These are phyloP conservation scores for Botryotinia calthae DNA, from an alignment of 2,329 filamentous ascomycete species.

Conservation along the genomic window DNA sequence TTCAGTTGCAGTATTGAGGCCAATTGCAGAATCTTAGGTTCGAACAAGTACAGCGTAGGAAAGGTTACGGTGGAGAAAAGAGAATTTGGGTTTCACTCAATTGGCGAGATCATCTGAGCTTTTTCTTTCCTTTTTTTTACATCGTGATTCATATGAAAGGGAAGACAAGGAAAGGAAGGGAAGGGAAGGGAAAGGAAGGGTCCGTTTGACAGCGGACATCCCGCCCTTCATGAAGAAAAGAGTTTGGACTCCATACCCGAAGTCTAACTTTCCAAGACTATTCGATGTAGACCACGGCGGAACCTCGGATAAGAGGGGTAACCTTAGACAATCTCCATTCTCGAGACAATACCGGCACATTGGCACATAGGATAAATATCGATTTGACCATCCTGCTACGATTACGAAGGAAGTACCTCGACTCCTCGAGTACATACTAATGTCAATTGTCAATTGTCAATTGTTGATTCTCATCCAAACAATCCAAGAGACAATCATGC, in stretches of 20 bases:
- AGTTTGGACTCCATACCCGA: background rate
- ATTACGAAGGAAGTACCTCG: background rate
- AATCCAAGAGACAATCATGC: background rate
- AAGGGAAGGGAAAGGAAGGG: too few species aligned
- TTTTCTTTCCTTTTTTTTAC: background rate
- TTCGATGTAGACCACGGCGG: background rate
- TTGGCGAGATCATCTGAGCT: conserved; percentile 7
- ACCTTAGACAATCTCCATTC: background rate
- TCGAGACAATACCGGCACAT: too few species aligned
- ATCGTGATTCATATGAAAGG: background rate
- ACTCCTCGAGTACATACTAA: background rate
- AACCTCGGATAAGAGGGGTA: background rate
- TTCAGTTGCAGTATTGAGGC: background rate
- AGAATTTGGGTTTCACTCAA: background rate
- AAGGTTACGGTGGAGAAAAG: background rate
- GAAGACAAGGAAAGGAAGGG: background rate
- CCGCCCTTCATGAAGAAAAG: conserved; percentile 6
- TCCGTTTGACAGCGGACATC: background rate
- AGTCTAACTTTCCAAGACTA: background rate
- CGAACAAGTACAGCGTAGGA: background rate
- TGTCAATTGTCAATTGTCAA: too few species aligned
- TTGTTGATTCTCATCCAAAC: background rate
- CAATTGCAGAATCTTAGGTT: background rate
- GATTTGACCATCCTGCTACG: background rate
- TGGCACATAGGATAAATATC: too few species aligned